phyloP scores from a whole-genome alignment of 305 asterid species.

The Solanum aculeatissimum region DNA sequence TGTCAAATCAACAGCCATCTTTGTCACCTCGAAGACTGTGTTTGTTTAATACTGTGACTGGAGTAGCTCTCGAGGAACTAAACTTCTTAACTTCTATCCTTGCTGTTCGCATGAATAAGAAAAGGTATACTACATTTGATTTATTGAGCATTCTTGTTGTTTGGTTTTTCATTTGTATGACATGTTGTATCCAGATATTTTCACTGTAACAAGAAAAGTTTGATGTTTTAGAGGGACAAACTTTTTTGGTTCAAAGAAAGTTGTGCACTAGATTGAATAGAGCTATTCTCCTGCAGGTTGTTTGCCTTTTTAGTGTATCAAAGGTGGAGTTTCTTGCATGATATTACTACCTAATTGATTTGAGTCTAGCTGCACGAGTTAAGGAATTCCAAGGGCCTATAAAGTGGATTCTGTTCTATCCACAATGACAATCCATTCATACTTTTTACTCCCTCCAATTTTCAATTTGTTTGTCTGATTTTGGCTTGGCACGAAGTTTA shows the following conservation, averaged over 20 bases:
- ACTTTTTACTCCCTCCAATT: background rate
- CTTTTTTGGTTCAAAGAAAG: background rate
- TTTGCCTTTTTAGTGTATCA: background rate
- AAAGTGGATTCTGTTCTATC: background rate
- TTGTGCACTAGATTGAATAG: background rate
- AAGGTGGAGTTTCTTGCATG: background rate
- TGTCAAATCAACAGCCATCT: conserved; percentile 51
- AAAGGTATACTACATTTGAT: conserved; percentile 32
- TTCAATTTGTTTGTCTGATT: background rate
- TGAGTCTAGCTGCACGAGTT: background rate
- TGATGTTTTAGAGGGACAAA: background rate
- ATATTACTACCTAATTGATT: background rate
- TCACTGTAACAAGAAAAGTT: background rate
- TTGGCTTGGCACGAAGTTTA: background rate
- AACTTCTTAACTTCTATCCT: conserved; percentile 88
- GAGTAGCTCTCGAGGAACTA: conserved; percentile 65
- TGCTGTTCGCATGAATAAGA: conserved; percentile 65
- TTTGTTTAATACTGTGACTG: conserved; percentile 60
- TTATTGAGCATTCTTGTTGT: background rate
- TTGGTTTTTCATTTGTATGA: background rate
- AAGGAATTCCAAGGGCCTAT: background rate
- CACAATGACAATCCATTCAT: background rate
- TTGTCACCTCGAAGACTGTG: conserved; percentile 87
- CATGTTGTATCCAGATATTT: background rate
- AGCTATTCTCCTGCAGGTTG: background rate